phyloP scores from a whole-genome alignment of 305 asterid genomes.

The Fraxinus ornus region DNA sequence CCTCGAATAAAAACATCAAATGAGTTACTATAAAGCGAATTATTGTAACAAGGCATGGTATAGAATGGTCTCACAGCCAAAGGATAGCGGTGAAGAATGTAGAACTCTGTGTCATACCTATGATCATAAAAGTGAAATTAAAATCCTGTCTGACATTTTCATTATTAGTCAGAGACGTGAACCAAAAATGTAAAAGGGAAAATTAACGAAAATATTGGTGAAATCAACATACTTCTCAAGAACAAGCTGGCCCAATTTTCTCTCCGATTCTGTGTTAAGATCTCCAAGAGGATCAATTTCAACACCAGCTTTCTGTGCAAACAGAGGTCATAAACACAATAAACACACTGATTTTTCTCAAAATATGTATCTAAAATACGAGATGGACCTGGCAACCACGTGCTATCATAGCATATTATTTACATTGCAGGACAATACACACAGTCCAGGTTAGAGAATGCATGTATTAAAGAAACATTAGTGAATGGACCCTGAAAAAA shows the following conservation, averaged over 20 bases:
- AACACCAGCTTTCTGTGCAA: constrained; percentile 79
- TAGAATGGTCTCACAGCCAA: constrained; percentile 84
- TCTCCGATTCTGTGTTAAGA: constrained; percentile 86
- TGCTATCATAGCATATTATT: neutral
- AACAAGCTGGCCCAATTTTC: constrained; percentile 87
- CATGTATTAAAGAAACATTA: neutral
- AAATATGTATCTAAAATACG: neutral
- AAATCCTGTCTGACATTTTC: constrained; percentile 7
- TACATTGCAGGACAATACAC: neutral
- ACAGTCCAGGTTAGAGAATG: neutral
- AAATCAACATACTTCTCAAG: constrained; percentile 55
- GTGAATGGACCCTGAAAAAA: neutral
- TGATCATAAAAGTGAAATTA: constrained; percentile 10
- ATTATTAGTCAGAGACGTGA: neutral
- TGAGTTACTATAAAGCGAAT: constrained; percentile 65
- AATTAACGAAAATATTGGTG: neutral
- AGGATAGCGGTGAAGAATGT: constrained; percentile 89
- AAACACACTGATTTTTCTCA: neutral
- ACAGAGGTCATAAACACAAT: neutral
- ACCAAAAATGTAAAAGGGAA: neutral
- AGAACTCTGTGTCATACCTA: constrained; percentile 89
- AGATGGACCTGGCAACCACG: neutral
- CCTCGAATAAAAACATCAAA: constrained; percentile 91
- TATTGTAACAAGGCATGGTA: constrained; percentile 81
- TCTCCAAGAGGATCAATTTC: constrained; percentile 91